Evolutionary conservation across 1,139 yeast genomes (phyloP), one percentile per base, ranked within the genome.

Genomic region (Blastobotrys malaysiensis): DNA sequence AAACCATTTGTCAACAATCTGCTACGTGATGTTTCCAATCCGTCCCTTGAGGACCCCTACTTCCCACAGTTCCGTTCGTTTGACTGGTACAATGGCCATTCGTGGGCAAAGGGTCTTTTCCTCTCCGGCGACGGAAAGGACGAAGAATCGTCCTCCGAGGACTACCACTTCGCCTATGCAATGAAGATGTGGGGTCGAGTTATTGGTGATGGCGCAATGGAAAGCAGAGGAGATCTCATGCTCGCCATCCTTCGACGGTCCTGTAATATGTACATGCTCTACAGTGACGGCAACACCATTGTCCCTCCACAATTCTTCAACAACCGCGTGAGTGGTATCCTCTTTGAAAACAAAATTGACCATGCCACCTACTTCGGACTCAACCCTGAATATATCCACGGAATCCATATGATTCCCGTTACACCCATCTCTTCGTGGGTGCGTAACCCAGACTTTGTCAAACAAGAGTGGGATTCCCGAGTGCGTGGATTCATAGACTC

Each of bases 381-480:
- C 61, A 75, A 80, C 50, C 69, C 76, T 49, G 90, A 90, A 68
- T 91, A 84, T 67, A 88, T 90, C 52, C 97, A 90, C 62, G 96
- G 96, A 65, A 89, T 91, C 57, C 97, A 91, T 69, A 91, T 91
- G 84, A 77, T 91, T 55, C 95, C 98, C 19, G 75, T 86, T 45
- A 88, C 96, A 0, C 89, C 96, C 0, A 81, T 86, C 11, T 83
- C 95, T n/a, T 81, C 93, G 0, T 84, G 78, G 60, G 77, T 89
- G 36, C 78, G 97, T 67, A 75, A 77, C 9, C 79, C 88, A 4
- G 69, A 75, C 2, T 91, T 81, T 69, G 93, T 84, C 19, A 64
- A 74, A 59, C 82, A 89, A 69, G 97, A 91, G 72, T 91, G 96
- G 96, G 74, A 77, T 11, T 73, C 73, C 50, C 74, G 73, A 57